Evolutionary conservation across 768 basidiomycete species (phyloP).

Genomic region (Suillus plorans): DNA sequence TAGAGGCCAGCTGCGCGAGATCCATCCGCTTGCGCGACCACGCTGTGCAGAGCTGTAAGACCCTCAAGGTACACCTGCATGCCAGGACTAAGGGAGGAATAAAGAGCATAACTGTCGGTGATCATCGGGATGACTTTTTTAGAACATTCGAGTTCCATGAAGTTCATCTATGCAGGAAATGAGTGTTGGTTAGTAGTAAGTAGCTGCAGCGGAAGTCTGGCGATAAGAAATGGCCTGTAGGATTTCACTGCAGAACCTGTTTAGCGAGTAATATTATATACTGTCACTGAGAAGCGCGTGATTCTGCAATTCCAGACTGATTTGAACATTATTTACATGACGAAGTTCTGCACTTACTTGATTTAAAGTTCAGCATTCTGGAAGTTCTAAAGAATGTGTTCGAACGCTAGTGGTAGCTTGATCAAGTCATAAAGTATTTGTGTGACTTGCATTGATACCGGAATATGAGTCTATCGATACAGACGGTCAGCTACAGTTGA

Average conservation of each 20-base stretch:
- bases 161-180: no score
- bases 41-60: conserved; percentile 72
- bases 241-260: neutral
- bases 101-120: conserved; percentile 67
- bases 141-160: no score
- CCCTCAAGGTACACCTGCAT: conserved; percentile 78
- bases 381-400: no score
- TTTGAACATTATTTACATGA: neutral
- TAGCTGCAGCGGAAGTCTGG: neutral
- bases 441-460: no score
- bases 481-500: no score
- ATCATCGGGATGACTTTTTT: conserved; percentile 9
- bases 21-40: conserved; percentile 74
- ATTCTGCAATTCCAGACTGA: neutral
- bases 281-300: neutral
- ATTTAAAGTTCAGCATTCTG: no score
- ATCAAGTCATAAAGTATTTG: no score
- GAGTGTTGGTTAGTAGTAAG: neutral
- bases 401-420: no score
- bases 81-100: conserved; percentile 74
- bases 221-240: neutral
- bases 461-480: no score
- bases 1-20: conserved; percentile 65
- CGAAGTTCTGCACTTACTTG: no score
- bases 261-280: neutral